Evolutionary conservation across 2,329 filamentous ascomycete species (phyloP).

Genomic region (Erysiphe neolycopersici): DNA sequence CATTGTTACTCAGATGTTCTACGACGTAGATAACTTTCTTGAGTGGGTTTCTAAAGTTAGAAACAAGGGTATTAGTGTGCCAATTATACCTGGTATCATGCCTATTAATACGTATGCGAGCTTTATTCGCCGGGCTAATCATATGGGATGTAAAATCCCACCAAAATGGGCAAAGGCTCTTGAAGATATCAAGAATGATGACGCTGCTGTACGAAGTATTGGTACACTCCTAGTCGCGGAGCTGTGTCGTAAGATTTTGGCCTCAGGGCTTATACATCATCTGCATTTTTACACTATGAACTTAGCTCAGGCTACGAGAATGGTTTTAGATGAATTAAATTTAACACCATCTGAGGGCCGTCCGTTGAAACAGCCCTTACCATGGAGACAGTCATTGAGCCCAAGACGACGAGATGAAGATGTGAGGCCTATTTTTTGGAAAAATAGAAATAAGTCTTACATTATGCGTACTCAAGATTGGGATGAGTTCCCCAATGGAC

Average conservation of each 20-base stretch:
- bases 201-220: slow-evolving; percentile 70
- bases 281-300: slow-evolving; percentile 99
- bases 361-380: slow-evolving; percentile 67
- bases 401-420: slow-evolving; percentile 77
- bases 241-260: slow-evolving; percentile 67
- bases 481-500: slow-evolving; percentile 97
- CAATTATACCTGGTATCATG: slow-evolving; percentile 73
- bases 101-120: slow-evolving; percentile 87
- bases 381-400: slow-evolving; percentile 85
- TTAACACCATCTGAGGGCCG: slow-evolving; percentile 54
- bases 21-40: slow-evolving; percentile 87
- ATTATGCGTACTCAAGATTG: slow-evolving; percentile 88
- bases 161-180: slow-evolving; percentile 54
- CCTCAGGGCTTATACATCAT: slow-evolving; percentile 44
- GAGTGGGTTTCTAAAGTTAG: slow-evolving; percentile 73
- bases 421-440: slow-evolving; percentile 95
- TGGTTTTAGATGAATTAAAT: slow-evolving; percentile 75
- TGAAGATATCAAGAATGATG: slow-evolving; percentile 90
- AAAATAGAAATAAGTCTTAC: slow-evolving; percentile 88
- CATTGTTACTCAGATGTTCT: slow-evolving; percentile 98
- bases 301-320: slow-evolving; percentile 71
- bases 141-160: slow-evolving; percentile 71
- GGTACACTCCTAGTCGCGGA: slow-evolving; percentile 69
- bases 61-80: slow-evolving; percentile 55
- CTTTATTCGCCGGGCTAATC: slow-evolving; percentile 69